Base-by-base conservation (phyloP, 2,329 filamentous ascomycete species). In the Aspergillus sp. region DNA sequence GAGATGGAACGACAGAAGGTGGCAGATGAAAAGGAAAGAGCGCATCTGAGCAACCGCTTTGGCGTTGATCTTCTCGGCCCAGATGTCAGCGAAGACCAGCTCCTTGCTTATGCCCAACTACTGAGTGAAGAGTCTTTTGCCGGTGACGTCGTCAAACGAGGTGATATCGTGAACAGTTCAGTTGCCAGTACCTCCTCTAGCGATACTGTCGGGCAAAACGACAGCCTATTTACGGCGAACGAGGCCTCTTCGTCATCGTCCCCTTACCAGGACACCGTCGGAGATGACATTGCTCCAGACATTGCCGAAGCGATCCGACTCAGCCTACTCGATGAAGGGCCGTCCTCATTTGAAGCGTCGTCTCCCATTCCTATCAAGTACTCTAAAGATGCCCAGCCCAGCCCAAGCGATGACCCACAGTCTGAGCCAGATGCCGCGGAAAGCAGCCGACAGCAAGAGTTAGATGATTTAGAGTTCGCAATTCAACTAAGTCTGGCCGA, bases 1-100 rank as follows among this genome's bases (percentile, higher is more conserved):
- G 90, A 95, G 62, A 76, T 96, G 43, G 83, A 86, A 43, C 77
- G 78, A 7, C 88, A 95, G 58, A 82, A 84, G 53, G 72, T 83
- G 29, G 77, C 81, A 35, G 78, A 81, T 33, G 75, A 76, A 26
- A 83, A 83, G 44, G 85, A 94, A 58, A 75, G 81, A 43, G 78
- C 82, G 11, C 82, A 83, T 26, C 73, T 97, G 27, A 85, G 81
- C 31, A 83, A 81, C 28, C 82, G 91, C 31, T 98, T 95, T 58
- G 93, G 93, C 5, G 81, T 93, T 2, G 88, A 90, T 30, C 68
- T 96, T 7, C 66, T 84, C 2, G 77, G 74, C 1, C 70, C 71
- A 2, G 76, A 72, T 42, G 70, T 74, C 3, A 77, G 67, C 45
- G 80, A 85, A 52, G 81, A 84, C 42, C 78, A 84, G 51, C 71